Evolutionary conservation across 1,139 yeast species (phyloP).

Genomic region (Suhomyces kunorum): DNA sequence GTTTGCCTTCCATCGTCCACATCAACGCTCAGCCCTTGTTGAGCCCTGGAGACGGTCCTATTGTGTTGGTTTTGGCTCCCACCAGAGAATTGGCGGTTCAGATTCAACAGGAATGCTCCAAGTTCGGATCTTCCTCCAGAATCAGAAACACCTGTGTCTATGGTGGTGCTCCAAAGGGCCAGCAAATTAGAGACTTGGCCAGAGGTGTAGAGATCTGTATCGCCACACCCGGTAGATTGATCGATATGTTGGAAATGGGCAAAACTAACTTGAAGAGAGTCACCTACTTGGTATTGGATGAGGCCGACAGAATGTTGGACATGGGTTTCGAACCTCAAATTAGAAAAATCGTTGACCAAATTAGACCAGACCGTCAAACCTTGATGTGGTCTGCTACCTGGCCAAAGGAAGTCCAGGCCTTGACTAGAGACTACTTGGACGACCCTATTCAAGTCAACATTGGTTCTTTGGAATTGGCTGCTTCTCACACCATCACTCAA

Average conservation of each 20-base stretch:
- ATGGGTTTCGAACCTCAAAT: conserved; percentile 98
- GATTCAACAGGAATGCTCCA: conserved; percentile 93
- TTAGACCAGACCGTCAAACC: conserved; percentile 97
- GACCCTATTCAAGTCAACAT: conserved; percentile 96
- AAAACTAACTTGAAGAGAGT: conserved; percentile 95
- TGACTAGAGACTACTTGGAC: conserved; percentile 85
- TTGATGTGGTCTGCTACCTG: conserved; percentile 99
- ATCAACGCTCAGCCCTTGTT: conserved; percentile 96
- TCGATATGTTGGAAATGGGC: conserved; percentile 94
- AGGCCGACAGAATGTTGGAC: conserved; percentile 95
- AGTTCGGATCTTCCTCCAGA: conserved; percentile 88
- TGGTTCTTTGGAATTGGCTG: conserved; percentile 94
- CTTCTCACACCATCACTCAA: conserved; percentile 95
- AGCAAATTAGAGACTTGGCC: conserved; percentile 90
- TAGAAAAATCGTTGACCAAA: conserved; percentile 91
- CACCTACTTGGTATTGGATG: conserved; percentile 94
- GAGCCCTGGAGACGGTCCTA: conserved; percentile 94
- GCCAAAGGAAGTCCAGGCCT: conserved; percentile 96
- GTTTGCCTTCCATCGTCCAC: conserved; percentile 95
- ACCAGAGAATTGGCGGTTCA: conserved; percentile 99
- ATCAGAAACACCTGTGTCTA: conserved; percentile 97
- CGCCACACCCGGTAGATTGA: conserved; percentile 98
- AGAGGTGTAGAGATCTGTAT: conserved; percentile 95
- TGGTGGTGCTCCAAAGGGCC: conserved; percentile 99
- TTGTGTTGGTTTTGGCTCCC: conserved; percentile 94